Conservation (phyloP, 2,329 filamentous ascomycete genomes). For the Venturia nashicola region DNA sequence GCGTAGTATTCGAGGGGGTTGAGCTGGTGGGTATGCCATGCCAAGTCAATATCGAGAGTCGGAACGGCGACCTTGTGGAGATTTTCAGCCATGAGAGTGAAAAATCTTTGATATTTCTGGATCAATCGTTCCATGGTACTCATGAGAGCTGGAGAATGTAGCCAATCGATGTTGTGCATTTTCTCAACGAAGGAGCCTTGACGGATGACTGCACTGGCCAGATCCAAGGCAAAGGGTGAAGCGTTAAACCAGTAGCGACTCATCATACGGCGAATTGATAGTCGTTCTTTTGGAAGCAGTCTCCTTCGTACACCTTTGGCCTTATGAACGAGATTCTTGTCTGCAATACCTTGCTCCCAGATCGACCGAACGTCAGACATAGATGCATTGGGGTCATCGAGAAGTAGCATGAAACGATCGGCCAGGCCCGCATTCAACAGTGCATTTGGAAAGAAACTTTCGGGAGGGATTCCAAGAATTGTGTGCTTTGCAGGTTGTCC, state of each 20-base stretch:
- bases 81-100: conserved; percentile 42
- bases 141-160: conserved; percentile 54
- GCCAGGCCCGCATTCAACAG: conserved; percentile 35
- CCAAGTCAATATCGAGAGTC: conserved; percentile 62
- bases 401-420: conserved; percentile 19
- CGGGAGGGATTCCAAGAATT: conserved; percentile 46
- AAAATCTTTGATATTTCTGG: conserved; percentile 52
- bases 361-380: conserved; percentile 8
- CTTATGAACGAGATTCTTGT: conserved; percentile 7
- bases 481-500: conserved; percentile 37
- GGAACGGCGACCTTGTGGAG: conserved; percentile 46
- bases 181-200: conserved; percentile 58
- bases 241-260: conserved; percentile 56
- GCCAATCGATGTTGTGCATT: conserved; percentile 67
- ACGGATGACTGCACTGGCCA: conserved; percentile 51
- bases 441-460: conserved; percentile 32
- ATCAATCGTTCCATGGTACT: conserved; percentile 54
- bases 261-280: conserved; percentile 55
- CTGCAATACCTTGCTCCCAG: conserved; percentile 9
- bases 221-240: conserved; percentile 52
- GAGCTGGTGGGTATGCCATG: conserved; percentile 74
- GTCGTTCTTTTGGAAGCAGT: conserved; percentile 19
- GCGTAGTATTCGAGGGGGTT: conserved; percentile 48
- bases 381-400: conserved; percentile 22
- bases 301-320: conserved; percentile 6